A percentile compares a stretch with the other conserved stretches of the same genome.
Evolutionary conservation across 2,329 filamentous ascomycete genomes (phyloP).

Genomic region (Nothophoma quercina): DNA sequence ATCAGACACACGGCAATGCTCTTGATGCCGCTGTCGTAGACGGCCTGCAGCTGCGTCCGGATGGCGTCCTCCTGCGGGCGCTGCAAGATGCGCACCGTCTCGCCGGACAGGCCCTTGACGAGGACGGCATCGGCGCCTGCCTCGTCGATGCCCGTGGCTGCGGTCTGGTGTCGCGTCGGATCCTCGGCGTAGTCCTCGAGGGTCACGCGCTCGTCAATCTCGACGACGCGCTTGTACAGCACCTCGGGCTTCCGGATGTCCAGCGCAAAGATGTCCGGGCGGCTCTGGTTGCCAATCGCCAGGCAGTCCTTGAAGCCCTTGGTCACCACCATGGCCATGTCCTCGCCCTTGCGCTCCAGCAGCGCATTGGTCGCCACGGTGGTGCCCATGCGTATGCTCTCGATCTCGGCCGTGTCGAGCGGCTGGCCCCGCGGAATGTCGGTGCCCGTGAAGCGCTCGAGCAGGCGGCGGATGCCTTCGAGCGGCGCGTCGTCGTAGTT

Average conservation of each 20-base stretch:
- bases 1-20: constrained; percentile 91
- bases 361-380: constrained; percentile 94
- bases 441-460: constrained; percentile 76
- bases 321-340: constrained; percentile 85
- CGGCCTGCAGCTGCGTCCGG: constrained; percentile 66
- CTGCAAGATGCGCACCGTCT: constrained; percentile 74
- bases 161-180: constrained; percentile 69
- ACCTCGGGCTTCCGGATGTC: constrained; percentile 88
- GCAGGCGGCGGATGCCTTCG: constrained; percentile 86
- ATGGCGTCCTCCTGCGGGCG: constrained; percentile 67
- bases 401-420: constrained; percentile 82
- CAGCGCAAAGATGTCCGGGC: constrained; percentile 90
- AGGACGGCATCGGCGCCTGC: constrained; percentile 60
- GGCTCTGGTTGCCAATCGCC: constrained; percentile 87
- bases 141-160: constrained; percentile 60
- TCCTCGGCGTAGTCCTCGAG: constrained; percentile 93
- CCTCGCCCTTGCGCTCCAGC: constrained; percentile 88
- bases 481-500: constrained; percentile 93
- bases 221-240: constrained; percentile 83
- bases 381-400: constrained; percentile 94
- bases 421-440: constrained; percentile 82
- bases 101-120: constrained; percentile 75
- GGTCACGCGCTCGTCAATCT: constrained; percentile 89
- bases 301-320: constrained; percentile 88
- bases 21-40: constrained; percentile 74